A percentile compares a stretch with the other conserved stretches of the same genome.
These are phyloP conservation scores for Colletotrichum sp. DNA, from an alignment of 2,329 filamentous ascomycete species.

Conservation along the genomic window DNA sequence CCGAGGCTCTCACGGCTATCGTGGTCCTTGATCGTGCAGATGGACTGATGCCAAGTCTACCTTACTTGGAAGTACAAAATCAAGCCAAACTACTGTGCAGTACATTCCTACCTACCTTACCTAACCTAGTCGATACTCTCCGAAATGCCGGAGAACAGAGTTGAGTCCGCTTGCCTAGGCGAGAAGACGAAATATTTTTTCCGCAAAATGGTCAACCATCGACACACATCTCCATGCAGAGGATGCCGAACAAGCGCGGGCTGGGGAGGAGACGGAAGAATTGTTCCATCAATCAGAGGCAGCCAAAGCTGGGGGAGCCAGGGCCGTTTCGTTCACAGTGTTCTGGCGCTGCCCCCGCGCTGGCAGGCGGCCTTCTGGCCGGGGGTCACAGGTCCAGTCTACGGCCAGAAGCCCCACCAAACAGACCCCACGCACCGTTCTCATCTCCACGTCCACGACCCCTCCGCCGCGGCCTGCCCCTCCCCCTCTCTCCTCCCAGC, in stretches of 20 bases:
- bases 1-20: neutral
- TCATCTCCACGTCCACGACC: neutral
- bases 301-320: neutral
- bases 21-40: neutral
- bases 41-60: neutral
- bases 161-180: neutral
- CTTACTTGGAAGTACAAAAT: neutral
- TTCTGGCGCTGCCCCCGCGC: neutral
- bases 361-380: constrained; percentile 5
- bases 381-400: neutral
- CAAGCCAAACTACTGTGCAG: neutral
- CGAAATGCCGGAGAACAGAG: neutral
- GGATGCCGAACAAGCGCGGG: neutral
- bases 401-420: constrained; percentile 10
- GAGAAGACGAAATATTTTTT: neutral
- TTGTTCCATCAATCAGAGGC: constrained; percentile 36
- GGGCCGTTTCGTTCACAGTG: neutral
- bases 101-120: neutral
- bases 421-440: neutral
- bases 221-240: neutral
- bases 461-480: constrained; percentile 19
- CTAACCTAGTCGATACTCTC: neutral
- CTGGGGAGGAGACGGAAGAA: constrained; percentile 8
- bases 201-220: neutral
- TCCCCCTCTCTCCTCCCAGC: constrained; percentile 13